Base-by-base conservation (phyloP, 805 yeast species). In the Candida nonsorbophila region DNA sequence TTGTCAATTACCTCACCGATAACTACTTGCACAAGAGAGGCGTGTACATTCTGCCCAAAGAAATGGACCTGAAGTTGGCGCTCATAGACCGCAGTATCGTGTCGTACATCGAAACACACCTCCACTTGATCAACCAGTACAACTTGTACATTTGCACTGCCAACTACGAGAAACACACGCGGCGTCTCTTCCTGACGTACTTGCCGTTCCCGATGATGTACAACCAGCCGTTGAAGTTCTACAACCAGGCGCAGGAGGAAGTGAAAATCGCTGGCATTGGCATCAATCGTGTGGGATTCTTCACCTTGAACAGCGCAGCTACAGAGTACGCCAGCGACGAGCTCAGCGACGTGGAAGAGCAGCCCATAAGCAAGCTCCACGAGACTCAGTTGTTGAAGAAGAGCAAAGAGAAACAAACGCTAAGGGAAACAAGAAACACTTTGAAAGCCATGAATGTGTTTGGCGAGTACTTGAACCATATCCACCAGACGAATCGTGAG, bases 141-240 rank as follows among this genome's bases (percentile, higher is more conserved):
- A 73, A 74, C 28, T 50, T 77, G 20, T 39, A 25, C 22, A 33
- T 39, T 15, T 72, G 77, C 42, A 62, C 67, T 16, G 54, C 51
- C 11, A 81, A 82, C 48, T 82, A 79, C 50, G 81, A 74, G 34
- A 49, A 59, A 8, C 77, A 67, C 41, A 72, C 86, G 4, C 62
- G 84, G 36, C 69, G 69, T 14, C 42, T 69, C 11, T 79, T 79
- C 46, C 58, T 64, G 24, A 41, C 57, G 4, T 67, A 73, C 32
- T 51, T 80, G 12, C 80, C 84, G 5, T 82, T 81, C 56, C 90
- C 88, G 7, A 68, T 79, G 72, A 84, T 80, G 70, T 81, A 80
- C 47, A 73, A 72, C 36, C 75, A 79, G 14, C 87, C 88, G 1
- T 38, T 74, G 21, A 58, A 54, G 23, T 61, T 63, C 33, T 65